A percentile compares a stretch with the other conserved stretches of the same genome.
phyloP scores from a whole-genome alignment of 257 asterid genomes.

The Nicotiana benthamiana region DNA sequence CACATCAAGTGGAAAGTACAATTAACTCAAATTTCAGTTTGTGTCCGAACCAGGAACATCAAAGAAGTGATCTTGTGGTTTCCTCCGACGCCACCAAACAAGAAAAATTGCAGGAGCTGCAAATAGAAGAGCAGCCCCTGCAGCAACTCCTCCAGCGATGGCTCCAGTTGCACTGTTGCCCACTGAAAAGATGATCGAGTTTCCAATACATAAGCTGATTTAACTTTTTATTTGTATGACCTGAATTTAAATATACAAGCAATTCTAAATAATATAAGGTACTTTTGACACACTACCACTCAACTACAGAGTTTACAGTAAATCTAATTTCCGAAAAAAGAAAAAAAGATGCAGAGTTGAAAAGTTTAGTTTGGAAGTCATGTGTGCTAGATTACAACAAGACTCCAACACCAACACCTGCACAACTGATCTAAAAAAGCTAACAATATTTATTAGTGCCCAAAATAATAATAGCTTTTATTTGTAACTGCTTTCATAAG shows the following conservation, averaged over 20 bases:
- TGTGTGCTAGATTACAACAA: background rate
- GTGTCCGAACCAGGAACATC: constrained; percentile 72
- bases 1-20: background rate
- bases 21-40: background rate
- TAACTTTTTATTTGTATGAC: background rate
- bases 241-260: background rate
- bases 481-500: background rate
- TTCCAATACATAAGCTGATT: background rate
- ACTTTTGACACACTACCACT: background rate
- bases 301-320: background rate
- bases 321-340: background rate
- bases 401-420: background rate
- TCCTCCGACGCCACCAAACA: constrained; percentile 5
- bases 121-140: constrained; percentile 86
- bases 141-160: constrained; percentile 90
- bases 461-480: background rate
- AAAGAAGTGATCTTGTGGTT: constrained; percentile 59
- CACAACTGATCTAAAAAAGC: background rate
- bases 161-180: constrained; percentile 67
- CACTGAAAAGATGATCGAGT: constrained; percentile 34
- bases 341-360: background rate
- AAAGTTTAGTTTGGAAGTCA: background rate
- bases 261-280: background rate
- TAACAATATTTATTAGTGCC: background rate
- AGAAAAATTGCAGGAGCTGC: constrained; percentile 66